A percentile compares a stretch with the other conserved stretches of the same genome.
phyloP scores from a whole-genome alignment of 2,329 filamentous ascomycete genomes.

The Beauveria rudraprayagi region DNA sequence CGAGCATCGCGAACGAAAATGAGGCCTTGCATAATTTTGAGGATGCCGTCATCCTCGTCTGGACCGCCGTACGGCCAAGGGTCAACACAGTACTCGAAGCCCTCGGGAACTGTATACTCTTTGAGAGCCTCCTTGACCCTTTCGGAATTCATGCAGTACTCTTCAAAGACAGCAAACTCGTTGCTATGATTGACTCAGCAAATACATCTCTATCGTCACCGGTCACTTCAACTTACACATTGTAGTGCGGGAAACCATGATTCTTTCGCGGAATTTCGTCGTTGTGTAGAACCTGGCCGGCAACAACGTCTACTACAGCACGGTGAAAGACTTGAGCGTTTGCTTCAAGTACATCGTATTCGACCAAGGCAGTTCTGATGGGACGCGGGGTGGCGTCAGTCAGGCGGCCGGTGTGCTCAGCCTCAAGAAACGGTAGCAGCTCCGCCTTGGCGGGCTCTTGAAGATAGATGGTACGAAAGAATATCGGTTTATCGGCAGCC shows the following conservation, averaged over 20 bases:
- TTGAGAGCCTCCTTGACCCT: slow-evolving; percentile 39
- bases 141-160: slow-evolving; percentile 33
- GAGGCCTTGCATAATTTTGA: slow-evolving; percentile 41
- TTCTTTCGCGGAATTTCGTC: slow-evolving; percentile 16
- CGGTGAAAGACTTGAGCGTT: slow-evolving; percentile 27
- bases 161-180: slow-evolving; percentile 34
- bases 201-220: not conserved
- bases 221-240: slow-evolving; percentile 17
- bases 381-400: slow-evolving; percentile 34
- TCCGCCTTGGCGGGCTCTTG: slow-evolving; percentile 54
- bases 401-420: slow-evolving; percentile 47
- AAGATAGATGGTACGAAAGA: slow-evolving; percentile 53
- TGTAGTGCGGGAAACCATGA: slow-evolving; percentile 30
- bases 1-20: slow-evolving; percentile 37
- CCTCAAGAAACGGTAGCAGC: slow-evolving; percentile 51
- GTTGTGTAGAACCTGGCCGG: slow-evolving; percentile 22
- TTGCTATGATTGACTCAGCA: slow-evolving; percentile 16
- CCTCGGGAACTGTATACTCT: slow-evolving; percentile 38
- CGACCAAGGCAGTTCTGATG: slow-evolving; percentile 37
- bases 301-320: slow-evolving; percentile 30
- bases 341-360: slow-evolving; percentile 33
- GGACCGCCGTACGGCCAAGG: slow-evolving; percentile 59
- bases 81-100: slow-evolving; percentile 39
- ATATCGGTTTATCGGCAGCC: slow-evolving; percentile 18
- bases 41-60: slow-evolving; percentile 30